Evolutionary conservation across 305 asterid species (phyloP).

Genomic region (Fraxinus sp.): DNA sequence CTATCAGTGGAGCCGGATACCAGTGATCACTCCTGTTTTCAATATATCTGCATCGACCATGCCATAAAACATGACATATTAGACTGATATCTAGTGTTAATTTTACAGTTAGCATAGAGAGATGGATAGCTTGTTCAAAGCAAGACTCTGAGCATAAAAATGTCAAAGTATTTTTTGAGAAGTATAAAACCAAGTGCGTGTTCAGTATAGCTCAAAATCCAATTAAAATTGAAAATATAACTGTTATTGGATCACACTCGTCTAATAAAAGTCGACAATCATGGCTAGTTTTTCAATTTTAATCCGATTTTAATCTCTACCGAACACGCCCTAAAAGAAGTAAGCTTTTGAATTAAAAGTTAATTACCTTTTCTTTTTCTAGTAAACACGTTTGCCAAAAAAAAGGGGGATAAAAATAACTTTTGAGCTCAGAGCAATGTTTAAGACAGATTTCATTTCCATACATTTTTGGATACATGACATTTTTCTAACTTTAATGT

Average conservation of each 20-base stretch:
- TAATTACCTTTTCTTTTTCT: too few relatives aligned
- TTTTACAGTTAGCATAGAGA: background rate
- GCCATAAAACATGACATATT: background rate
- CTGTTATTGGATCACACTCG: too few relatives aligned
- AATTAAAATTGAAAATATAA: too few relatives aligned
- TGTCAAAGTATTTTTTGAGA: background rate
- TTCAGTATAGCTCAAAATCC: too few relatives aligned
- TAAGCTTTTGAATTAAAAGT: background rate
- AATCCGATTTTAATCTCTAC: too few relatives aligned
- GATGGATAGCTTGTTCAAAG: background rate
- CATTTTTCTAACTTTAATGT: background rate
- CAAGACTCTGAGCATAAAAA: background rate
- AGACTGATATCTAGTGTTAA: background rate
- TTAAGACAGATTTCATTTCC: background rate
- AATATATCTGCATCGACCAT: conserved; percentile 45
- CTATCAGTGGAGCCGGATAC: conserved; percentile 67
- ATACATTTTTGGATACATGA: background rate
- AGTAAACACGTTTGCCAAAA: background rate
- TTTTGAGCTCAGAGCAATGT: background rate
- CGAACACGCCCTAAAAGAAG: background rate
- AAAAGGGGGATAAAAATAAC: too few relatives aligned
- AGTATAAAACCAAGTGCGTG: too few relatives aligned
- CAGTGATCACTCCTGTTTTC: conserved; percentile 66
- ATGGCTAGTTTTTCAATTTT: too few relatives aligned
- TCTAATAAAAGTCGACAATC: too few relatives aligned